Percentiles rank a stretch among this genome's conserved stretches.
Evolutionary conservation across 2,329 filamentous ascomycete genomes (phyloP).

Genomic region (Fusarium anthophilum): DNA sequence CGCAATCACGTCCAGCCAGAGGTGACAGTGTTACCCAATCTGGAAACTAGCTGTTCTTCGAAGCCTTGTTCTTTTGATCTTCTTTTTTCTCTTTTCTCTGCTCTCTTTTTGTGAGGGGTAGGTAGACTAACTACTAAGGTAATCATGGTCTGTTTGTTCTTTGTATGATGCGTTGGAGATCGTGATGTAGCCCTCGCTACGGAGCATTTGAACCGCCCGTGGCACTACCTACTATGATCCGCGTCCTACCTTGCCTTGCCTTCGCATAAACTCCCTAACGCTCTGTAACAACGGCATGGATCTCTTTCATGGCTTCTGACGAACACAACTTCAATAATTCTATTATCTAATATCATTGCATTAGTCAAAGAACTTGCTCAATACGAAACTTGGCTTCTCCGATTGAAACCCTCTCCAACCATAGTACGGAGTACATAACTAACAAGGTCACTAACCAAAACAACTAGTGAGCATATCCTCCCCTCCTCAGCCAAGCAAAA

Average conservation of each 20-base stretch:
- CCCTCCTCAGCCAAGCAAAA: not conserved
- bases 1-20: constrained; percentile 34
- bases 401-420: not conserved
- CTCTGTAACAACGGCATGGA: not conserved
- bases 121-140: not conserved
- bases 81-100: constrained; percentile 1
- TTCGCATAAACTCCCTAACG: not conserved
- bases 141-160: not conserved
- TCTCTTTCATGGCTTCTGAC: constrained; percentile 1
- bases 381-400: not conserved
- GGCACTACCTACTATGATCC: constrained; percentile 2
- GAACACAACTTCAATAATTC: not conserved
- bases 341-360: not conserved
- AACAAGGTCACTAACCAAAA: not conserved
- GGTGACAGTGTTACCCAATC: constrained; percentile 38
- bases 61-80: constrained; percentile 14
- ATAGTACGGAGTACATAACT: not conserved
- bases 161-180: constrained; percentile 16
- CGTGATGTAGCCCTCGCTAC: constrained; percentile 1
- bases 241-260: not conserved
- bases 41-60: constrained; percentile 41
- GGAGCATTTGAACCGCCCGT: constrained; percentile 16
- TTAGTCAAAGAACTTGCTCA: constrained; percentile 4
- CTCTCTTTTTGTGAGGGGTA: constrained; percentile 20
- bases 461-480: not conserved